Conservation (phyloP, 352 stramenopile genomes). For the Phytophthora tubulina region DNA sequence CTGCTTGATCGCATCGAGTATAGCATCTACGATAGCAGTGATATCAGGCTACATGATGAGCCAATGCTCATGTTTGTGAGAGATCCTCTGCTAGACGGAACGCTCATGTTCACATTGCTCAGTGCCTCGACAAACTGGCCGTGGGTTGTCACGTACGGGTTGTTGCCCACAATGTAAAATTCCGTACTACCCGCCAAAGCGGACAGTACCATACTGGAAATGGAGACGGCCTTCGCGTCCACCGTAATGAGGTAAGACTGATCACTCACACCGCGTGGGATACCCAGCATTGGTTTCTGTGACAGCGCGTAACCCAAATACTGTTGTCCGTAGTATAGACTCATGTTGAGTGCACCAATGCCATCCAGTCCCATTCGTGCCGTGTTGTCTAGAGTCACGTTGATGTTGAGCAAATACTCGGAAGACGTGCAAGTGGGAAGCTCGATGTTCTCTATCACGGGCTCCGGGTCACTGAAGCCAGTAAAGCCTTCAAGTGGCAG, state of each 20-base stretch:
- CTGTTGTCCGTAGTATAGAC: constrained; percentile 63
- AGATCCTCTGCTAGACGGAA: constrained; percentile 29
- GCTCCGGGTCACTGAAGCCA: constrained; percentile 54
- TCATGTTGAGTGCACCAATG: constrained; percentile 75
- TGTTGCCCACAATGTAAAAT: constrained; percentile 65
- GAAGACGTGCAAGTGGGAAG: constrained; percentile 44
- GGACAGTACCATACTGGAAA: constrained; percentile 52
- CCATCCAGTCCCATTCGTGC: constrained; percentile 59
- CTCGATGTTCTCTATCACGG: constrained; percentile 65
- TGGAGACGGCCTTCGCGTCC: constrained; percentile 35
- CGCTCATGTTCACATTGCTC: constrained; percentile 59
- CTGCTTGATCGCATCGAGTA: too few species aligned
- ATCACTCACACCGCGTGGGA: constrained; percentile 58
- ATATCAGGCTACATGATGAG: constrained; percentile 24
- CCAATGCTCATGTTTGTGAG: constrained; percentile 30
- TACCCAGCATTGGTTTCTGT: constrained; percentile 46
- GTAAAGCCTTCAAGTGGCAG: constrained; percentile 58
- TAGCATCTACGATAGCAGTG: constrained; percentile 20
- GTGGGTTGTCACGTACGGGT: constrained; percentile 51
- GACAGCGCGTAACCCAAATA: constrained; percentile 74
- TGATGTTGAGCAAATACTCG: constrained; percentile 55
- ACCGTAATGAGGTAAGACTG: constrained; percentile 60
- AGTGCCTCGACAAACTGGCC: constrained; percentile 49
- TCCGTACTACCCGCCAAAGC: constrained; percentile 44
- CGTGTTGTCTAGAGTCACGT: constrained; percentile 63